Base-by-base conservation (phyloP, 441 rosid genomes). In the Euphorbia corollata region DNA sequence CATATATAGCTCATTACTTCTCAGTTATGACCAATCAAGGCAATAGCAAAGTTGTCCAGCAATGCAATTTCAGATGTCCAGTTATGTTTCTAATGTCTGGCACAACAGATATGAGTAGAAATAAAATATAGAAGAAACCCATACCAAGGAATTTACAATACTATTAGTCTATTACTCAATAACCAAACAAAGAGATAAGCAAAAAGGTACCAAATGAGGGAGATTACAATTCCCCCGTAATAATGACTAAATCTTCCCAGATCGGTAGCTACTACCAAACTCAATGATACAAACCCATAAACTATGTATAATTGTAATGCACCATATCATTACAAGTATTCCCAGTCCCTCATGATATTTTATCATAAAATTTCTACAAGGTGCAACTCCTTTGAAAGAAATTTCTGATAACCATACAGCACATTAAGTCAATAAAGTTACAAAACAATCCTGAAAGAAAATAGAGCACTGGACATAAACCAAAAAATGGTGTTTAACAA, bases 221-320 rank as follows among this genome's bases (percentile, higher is more conserved):
- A 43, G 32, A 65, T 5, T 18, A 6, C 4, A 11, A 47, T 4
- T 27, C 5, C 23, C 48, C 8, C 12, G 22, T 23, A 43, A 45
- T 45, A 20, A 19, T 48, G 11, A 64, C 15, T 4, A 30, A 19
- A 32, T 8, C 7, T n/a, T 19, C 39, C 55, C 24, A 64, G 20
- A 64, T 48, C 15, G 24, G 23, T 24, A 64, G 11, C 57, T 32
- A 50, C 8, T n/a, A 51, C 50, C 45, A 64, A 65, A 53, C 47
- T 13, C 20, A 0, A 34, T 8, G 41, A 36, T 36, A 5, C 7
- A 36, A 36, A 36, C 3, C 2, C 41, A 36, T 27, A 18, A 24
- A 13, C 19, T 43, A 53, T 48, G n/a, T 30, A 65, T 27, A 34
- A 47, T 32, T 15, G 20, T 5, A 13, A 27, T 43, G 20, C 13